Percentiles rank a stretch among this genome's conserved stretches.
Evolutionary conservation across 768 basidiomycete genomes (phyloP).

Genomic region (Rhodotorula sphaerocarpa): DNA sequence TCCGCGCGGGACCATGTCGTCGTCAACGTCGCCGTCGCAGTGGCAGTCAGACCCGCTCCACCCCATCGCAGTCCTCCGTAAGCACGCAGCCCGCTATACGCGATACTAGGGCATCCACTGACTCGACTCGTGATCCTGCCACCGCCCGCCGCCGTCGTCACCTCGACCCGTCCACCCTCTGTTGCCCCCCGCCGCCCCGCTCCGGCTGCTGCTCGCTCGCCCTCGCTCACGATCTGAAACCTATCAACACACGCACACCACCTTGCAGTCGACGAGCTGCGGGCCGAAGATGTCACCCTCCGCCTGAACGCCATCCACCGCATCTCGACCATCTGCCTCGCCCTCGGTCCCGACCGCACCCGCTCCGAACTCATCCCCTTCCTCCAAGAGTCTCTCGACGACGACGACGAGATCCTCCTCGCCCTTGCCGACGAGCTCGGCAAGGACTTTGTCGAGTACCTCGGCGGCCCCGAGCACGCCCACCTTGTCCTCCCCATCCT

Average conservation of each 20-base stretch:
- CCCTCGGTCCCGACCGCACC: constrained; percentile 87
- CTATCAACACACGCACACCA: no score
- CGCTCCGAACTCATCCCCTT: constrained; percentile 93
- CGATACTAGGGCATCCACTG: neutral
- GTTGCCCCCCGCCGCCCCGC: no score
- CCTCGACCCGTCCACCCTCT: neutral
- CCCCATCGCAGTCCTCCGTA: constrained; percentile 34
- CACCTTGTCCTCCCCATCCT: constrained; percentile 82
- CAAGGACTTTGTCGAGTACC: constrained; percentile 81
- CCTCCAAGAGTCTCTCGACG: constrained; percentile 96
- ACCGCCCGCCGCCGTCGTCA: no score
- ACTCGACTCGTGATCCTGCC: neutral
- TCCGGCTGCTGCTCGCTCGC: neutral
- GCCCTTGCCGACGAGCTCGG: constrained; percentile 94
- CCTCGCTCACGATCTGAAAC: neutral
- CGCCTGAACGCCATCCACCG: constrained; percentile 94
- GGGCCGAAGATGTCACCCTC: constrained; percentile 92
- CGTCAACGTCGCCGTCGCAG: neutral
- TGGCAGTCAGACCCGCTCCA: constrained; percentile 28
- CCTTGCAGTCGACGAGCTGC: constrained; percentile 71
- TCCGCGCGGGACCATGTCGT: neutral
- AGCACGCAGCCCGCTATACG: neutral
- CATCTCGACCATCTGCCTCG: constrained; percentile 94
- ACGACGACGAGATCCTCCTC: constrained; percentile 95
- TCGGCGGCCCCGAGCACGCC: constrained; percentile 79